Evolutionary conservation across 2,329 filamentous ascomycete species (phyloP).

Genomic region (Colletotrichum salicis): DNA sequence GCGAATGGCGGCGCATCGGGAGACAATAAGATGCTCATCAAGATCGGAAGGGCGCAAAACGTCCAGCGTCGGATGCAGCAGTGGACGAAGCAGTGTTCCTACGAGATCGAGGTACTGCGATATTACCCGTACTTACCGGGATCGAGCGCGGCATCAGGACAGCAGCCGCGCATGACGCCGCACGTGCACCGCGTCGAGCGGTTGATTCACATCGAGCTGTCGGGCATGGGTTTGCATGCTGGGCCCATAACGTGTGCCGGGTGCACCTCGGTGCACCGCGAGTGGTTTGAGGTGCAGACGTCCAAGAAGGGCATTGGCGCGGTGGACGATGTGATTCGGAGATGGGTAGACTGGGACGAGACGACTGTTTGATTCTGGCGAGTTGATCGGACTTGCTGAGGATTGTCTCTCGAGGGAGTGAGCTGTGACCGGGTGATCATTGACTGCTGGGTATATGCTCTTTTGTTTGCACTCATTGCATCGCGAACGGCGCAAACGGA

Average conservation of each 20-base stretch:
- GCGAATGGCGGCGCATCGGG: constrained; percentile 39
- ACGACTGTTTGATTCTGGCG: constrained; percentile 36
- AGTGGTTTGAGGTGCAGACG: constrained; percentile 95
- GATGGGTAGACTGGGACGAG: constrained; percentile 90
- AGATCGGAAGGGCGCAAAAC: constrained; percentile 78
- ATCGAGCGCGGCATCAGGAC: constrained; percentile 40
- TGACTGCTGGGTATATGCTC: neutral
- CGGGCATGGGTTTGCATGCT: constrained; percentile 65
- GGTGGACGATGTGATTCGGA: constrained; percentile 75
- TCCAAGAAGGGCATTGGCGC: constrained; percentile 74
- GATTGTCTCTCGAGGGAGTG: neutral
- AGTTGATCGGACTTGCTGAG: neutral
- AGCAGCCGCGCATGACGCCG: constrained; percentile 75
- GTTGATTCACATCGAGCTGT: constrained; percentile 90
- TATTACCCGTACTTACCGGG: constrained; percentile 86
- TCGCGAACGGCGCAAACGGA: constrained; percentile 2
- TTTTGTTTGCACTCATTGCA: neutral
- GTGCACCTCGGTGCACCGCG: constrained; percentile 87
- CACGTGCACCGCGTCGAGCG: constrained; percentile 90
- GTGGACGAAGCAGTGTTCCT: constrained; percentile 93
- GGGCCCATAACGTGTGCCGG: constrained; percentile 72
- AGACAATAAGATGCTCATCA: constrained; percentile 73
- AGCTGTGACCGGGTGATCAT: neutral
- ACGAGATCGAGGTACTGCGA: constrained; percentile 85
- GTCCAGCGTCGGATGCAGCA: constrained; percentile 92